Conservation (phyloP, 2,329 filamentous ascomycete species). For the Diplodia scrobiculata region DNA sequence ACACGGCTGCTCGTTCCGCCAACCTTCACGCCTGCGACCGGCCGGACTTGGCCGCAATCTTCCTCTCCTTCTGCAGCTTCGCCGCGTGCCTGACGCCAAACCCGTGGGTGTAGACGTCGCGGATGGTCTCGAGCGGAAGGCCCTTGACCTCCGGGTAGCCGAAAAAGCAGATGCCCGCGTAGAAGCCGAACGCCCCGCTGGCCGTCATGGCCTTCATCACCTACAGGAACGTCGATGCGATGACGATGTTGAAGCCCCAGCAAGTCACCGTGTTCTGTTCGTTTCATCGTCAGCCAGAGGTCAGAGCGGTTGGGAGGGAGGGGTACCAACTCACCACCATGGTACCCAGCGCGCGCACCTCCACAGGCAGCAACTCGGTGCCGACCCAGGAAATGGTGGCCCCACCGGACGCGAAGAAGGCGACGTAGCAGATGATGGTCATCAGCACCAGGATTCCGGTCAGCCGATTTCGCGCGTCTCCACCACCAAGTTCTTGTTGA, state of each 20-base stretch:
- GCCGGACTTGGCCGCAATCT: not conserved
- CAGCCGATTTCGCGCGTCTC: constrained; percentile 38
- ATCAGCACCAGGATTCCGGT: constrained; percentile 42
- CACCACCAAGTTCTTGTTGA: constrained; percentile 44
- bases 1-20: not conserved
- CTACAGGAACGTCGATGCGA: constrained; percentile 45
- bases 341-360: constrained; percentile 44
- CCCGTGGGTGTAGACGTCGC: constrained; percentile 42
- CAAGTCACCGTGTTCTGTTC: constrained; percentile 34
- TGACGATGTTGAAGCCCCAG: constrained; percentile 38
- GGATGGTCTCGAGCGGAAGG: constrained; percentile 44
- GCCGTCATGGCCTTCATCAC: constrained; percentile 46
- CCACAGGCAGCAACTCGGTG: constrained; percentile 44
- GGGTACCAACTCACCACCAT: constrained; percentile 40
- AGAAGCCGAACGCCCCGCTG: constrained; percentile 46
- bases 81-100: constrained; percentile 43
- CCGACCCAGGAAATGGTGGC: constrained; percentile 45
- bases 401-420: constrained; percentile 41
- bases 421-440: constrained; percentile 45
- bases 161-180: constrained; percentile 47
- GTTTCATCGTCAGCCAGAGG: not conserved
- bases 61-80: constrained; percentile 22
- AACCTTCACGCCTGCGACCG: not conserved
- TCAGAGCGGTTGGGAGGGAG: too few species aligned
- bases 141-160: constrained; percentile 47